phyloP scores from a whole-genome alignment of 2,329 filamentous ascomycete species.

The Pseudogymnoascus sp. region DNA sequence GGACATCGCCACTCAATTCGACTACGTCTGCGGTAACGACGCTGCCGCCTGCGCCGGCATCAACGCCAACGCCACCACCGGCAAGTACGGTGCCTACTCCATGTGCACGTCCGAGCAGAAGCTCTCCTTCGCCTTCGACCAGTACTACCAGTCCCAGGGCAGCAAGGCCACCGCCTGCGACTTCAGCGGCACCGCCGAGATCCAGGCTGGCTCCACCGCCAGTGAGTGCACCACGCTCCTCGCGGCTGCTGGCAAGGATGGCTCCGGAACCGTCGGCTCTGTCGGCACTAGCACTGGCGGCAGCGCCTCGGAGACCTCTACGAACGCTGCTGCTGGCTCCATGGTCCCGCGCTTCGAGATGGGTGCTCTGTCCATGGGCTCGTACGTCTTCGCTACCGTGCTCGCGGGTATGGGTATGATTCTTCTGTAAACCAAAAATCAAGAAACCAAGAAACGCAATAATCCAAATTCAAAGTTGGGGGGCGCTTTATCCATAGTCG shows the following conservation, averaged over 20 bases:
- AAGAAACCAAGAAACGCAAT: neutral
- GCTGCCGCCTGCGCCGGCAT: conserved; percentile 60
- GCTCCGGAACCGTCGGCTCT: conserved; percentile 49
- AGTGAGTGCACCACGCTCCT: conserved; percentile 54
- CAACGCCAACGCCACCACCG: conserved; percentile 57
- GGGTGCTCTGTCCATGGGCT: conserved; percentile 41
- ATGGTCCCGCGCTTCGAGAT: conserved; percentile 40
- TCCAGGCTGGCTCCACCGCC: conserved; percentile 42
- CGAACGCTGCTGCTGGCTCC: conserved; percentile 35
- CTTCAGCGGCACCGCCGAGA: conserved; percentile 61
- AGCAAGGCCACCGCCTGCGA: conserved; percentile 56
- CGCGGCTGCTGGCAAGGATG: conserved; percentile 55
- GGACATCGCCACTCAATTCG: conserved; percentile 64
- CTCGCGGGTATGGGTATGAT: conserved; percentile 49
- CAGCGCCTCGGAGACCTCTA: conserved; percentile 24
- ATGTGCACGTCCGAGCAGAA: conserved; percentile 68
- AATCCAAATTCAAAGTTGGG: neutral
- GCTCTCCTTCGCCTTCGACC: conserved; percentile 67
- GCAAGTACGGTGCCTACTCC: conserved; percentile 69
- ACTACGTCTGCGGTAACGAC: conserved; percentile 59
- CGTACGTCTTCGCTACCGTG: conserved; percentile 44
- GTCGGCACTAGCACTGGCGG: conserved; percentile 36
- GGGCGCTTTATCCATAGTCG: neutral
- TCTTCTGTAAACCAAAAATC: conserved; percentile 39
- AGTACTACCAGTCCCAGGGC: conserved; percentile 60